These are phyloP conservation scores for Trifolium repens DNA, from an alignment of 306 rosid genomes.

Conservation along the genomic window DNA sequence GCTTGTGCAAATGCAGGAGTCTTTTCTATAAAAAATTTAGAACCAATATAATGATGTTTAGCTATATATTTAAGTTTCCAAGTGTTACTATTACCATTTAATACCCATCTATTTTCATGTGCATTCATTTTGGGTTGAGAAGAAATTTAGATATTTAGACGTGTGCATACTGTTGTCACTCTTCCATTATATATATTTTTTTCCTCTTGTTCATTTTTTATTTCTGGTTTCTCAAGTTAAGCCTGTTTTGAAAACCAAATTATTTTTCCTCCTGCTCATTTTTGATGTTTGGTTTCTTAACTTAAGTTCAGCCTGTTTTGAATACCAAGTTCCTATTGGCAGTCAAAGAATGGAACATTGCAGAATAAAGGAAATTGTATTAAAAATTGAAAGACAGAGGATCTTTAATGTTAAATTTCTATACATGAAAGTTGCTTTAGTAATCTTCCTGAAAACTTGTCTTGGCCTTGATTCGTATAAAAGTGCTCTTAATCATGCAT, in stretches of 20 bases:
- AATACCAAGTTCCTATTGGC: conserved; percentile 15
- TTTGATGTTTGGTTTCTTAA: too few relatives aligned
- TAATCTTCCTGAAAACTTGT: conserved; percentile 7
- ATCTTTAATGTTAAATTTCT: conserved; percentile 28
- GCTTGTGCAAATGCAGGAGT: conserved; percentile 2
- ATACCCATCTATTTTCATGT: conserved; percentile 8
- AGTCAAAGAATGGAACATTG: conserved; percentile 4
- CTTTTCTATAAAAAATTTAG: not conserved
- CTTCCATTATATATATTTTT: conserved; percentile 3
- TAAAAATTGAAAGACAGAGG: conserved; percentile 22
- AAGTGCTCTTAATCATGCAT: conserved; percentile 1
- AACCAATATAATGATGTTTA: not conserved
- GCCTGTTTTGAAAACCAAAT: conserved; percentile 4
- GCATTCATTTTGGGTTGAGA: not conserved
- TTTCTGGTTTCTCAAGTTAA: conserved; percentile 5
- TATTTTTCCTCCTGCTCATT: too few relatives aligned
- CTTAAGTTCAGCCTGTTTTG: too few relatives aligned
- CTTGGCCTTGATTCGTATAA: conserved; percentile 11
- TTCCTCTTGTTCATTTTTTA: not conserved
- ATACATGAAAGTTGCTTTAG: conserved; percentile 13
- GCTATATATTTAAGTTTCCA: not conserved
- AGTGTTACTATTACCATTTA: conserved; percentile 4
- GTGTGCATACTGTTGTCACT: not conserved
- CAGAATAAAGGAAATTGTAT: conserved; percentile 14
- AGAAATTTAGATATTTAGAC: not conserved